Evolutionary conservation across 2,329 filamentous ascomycete species (phyloP), one percentile per base, ranked within the genome.

Genomic region (Clarireedia monteithiana): DNA sequence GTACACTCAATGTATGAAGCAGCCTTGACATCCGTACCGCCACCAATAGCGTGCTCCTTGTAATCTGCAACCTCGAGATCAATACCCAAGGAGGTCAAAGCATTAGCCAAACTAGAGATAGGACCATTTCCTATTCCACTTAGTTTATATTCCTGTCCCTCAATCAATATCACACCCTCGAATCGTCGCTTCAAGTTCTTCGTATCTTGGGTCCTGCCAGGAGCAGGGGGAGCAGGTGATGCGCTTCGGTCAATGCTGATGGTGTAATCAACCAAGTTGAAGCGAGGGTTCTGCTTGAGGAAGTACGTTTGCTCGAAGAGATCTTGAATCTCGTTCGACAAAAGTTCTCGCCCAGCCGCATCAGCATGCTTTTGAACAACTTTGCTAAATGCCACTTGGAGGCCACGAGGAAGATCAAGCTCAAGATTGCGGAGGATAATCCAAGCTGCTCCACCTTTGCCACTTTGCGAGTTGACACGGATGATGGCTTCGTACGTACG

Each of bases 401-500:
- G 81, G 53, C 91, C 91, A 60, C 94, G 89, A 15, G 94, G 94
- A 51, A 97, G 82, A 71, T 97, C 94, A 66, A 97, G 86, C 68
- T 94, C 83, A 60, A 97, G 83, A 67, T 90, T 86, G 64, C 88
- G 86, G 69, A 91, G 85, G 69, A 97, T 91, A 69, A 97, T 88
- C 89, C 89, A 97, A 50, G 92, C 91, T 58, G 89, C 86, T 65
- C 94, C 94, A 59, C 92, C 92, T 76, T 99, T 97, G 62, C 92
- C 92, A 65, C 84, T 89, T 71, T 97, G 92, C 17, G 89, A 95
- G 77, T 97, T 99, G 80, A 97, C 92, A 58, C 92, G 88, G 69
- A 97, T 97, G 69, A 97, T 88, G 58, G 92, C 92, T 74, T 97
- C 91, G 80, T 97, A 97, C n/a, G 86, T 96, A 57, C 92, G 85